Conservation (phyloP, 1,284 basidiomycete species). For the Ceratobasidium sp. region DNA sequence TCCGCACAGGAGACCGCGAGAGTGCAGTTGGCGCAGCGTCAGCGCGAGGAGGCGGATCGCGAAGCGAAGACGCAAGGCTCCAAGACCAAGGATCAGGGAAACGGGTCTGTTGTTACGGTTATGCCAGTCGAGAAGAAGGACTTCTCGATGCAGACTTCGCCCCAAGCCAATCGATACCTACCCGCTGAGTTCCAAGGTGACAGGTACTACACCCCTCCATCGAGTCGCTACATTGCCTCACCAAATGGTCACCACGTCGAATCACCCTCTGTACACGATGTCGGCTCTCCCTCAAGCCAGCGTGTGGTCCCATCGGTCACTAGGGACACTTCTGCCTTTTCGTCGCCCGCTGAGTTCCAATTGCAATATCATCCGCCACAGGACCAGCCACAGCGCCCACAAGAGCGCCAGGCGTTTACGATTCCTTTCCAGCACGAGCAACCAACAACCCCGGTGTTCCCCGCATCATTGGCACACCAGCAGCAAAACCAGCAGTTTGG, state of each 20-base stretch:
- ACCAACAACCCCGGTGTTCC: not conserved
- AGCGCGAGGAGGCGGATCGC: slow-evolving; percentile 27
- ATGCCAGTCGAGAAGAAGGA: slow-evolving; percentile 2
- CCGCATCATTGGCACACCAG: slow-evolving; percentile 6
- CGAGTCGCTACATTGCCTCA: not conserved
- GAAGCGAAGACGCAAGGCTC: not conserved
- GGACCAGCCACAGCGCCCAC: not conserved
- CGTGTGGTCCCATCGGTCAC: not conserved
- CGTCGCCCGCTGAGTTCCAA: not conserved
- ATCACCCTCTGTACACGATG: not conserved
- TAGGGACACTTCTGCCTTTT: not conserved
- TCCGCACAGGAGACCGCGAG: slow-evolving; percentile 37
- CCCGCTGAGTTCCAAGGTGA: not conserved
- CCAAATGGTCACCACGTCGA: not conserved
- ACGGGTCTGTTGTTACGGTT: not conserved
- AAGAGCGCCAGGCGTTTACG: slow-evolving; percentile 21
- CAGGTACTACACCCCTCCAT: not conserved
- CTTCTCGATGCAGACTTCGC: slow-evolving; percentile 27
- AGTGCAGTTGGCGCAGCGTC: slow-evolving; percentile 33
- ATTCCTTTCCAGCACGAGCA: not conserved
- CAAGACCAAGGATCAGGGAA: not conserved
- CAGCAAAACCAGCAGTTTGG: not conserved
- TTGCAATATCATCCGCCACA: slow-evolving; percentile 1
- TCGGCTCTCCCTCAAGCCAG: not conserved
- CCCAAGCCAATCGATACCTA: not conserved